phyloP scores from a whole-genome alignment of 1,139 yeast species.

The Zygosaccharomyces sapae region DNA sequence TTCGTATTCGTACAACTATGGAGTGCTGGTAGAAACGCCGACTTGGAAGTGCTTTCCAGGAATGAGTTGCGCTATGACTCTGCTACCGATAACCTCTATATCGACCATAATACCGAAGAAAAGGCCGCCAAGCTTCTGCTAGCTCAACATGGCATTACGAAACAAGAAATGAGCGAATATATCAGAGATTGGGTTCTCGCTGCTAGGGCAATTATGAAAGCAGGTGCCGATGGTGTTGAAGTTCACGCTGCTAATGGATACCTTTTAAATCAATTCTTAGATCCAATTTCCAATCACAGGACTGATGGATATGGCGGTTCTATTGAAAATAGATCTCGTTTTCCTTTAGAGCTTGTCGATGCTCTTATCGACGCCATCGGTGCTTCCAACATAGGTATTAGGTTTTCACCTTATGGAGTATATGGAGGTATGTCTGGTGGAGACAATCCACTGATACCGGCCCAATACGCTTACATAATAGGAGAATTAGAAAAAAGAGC shows the following conservation, averaged over 20 bases:
- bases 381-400: constrained; percentile 30
- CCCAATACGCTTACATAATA: constrained; percentile 35
- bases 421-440: constrained; percentile 19
- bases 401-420: constrained; percentile 38
- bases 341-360: constrained; percentile 36
- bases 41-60: constrained; percentile 24
- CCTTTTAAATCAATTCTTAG: constrained; percentile 39
- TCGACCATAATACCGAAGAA: constrained; percentile 24
- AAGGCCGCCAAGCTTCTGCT: constrained; percentile 22
- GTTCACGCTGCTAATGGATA: constrained; percentile 40
- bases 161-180: constrained; percentile 16
- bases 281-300: constrained; percentile 39
- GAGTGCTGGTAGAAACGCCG: constrained; percentile 41
- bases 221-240: constrained; percentile 41
- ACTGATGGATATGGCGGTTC: constrained; percentile 44
- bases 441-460: constrained; percentile 28
- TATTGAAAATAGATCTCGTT: constrained; percentile 38
- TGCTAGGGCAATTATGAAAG: constrained; percentile 35
- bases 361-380: constrained; percentile 32
- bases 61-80: constrained; percentile 9
- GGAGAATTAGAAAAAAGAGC: constrained; percentile 34
- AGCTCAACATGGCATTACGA: constrained; percentile 21
- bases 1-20: constrained; percentile 40
- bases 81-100: constrained; percentile 29
- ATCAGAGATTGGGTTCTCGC: constrained; percentile 27